Evolutionary conservation across 2,329 filamentous ascomycete species (phyloP).

Genomic region (Verruconis gallopava): DNA sequence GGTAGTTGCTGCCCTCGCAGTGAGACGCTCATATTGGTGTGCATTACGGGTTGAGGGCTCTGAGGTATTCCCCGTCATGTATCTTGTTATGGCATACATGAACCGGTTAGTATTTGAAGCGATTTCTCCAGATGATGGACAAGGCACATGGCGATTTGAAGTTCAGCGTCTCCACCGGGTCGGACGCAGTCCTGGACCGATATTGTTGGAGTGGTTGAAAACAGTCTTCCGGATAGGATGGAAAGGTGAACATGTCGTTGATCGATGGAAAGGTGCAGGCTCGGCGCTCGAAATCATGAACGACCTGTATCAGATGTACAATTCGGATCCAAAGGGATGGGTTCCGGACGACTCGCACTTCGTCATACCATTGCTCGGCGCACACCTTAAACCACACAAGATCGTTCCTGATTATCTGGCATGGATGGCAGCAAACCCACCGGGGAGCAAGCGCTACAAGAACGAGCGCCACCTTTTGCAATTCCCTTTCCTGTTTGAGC

Average conservation of each 20-base stretch:
- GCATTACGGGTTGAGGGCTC: constrained; percentile 31
- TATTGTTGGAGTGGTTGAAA: constrained; percentile 55
- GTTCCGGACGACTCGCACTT: constrained; percentile 4
- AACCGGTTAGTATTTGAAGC: too few relatives aligned
- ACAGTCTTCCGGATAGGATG: constrained; percentile 67
- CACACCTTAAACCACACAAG: constrained; percentile 1
- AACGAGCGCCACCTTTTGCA: background rate
- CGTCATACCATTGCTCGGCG: constrained; percentile 2
- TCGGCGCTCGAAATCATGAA: constrained; percentile 64
- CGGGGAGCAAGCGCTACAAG: background rate
- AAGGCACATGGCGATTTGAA: background rate
- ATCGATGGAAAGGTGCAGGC: constrained; percentile 58
- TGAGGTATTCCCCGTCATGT: constrained; percentile 1
- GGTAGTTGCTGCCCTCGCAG: constrained; percentile 36
- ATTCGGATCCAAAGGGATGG: background rate
- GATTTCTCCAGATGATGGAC: constrained; percentile 2
- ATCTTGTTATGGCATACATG: constrained; percentile 2
- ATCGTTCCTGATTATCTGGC: background rate
- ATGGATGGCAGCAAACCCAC: background rate
- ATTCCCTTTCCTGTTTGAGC: background rate
- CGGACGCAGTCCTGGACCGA: constrained; percentile 2
- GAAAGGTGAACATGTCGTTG: constrained; percentile 61
- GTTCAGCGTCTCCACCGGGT: background rate
- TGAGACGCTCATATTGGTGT: constrained; percentile 30
- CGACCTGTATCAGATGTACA: constrained; percentile 41